Conservation (phyloP, 352 stramenopile species). For the Pythium brassicae region DNA sequence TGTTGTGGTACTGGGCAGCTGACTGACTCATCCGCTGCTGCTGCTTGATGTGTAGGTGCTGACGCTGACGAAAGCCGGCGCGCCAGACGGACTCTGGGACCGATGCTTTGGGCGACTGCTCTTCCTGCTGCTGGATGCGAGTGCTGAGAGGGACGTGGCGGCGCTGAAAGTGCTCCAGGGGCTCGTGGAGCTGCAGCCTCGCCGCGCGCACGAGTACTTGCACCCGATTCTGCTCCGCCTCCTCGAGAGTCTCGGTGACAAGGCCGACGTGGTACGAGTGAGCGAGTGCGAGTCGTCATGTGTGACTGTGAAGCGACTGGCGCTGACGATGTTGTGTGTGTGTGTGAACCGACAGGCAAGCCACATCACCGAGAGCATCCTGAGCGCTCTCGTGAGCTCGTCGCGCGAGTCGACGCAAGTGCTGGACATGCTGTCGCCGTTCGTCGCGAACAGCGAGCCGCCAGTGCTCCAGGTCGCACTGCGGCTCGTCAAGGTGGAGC, state of each 20-base stretch:
- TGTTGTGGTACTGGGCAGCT: not conserved
- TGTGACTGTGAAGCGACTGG: not conserved
- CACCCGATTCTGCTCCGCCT: conserved; percentile 57
- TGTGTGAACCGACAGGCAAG: conserved; percentile 20
- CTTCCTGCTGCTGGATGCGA: conserved; percentile 37
- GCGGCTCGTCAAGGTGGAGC: conserved; percentile 36
- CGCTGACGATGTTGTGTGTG: not conserved
- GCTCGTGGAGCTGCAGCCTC: conserved; percentile 35
- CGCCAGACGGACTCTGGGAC: conserved; percentile 30
- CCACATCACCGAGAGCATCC: conserved; percentile 50
- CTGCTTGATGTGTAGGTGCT: conserved; percentile 22
- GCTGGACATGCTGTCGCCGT: conserved; percentile 34
- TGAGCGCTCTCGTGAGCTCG: conserved; percentile 30
- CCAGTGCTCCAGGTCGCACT: conserved; percentile 49
- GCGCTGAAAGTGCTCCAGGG: conserved; percentile 51
- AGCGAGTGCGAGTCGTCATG: too few relatives aligned
- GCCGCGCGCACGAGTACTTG: conserved; percentile 44
- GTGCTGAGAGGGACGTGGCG: conserved; percentile 37
- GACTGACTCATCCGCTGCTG: not conserved
- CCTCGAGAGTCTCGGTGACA: conserved; percentile 35
- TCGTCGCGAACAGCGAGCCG: conserved; percentile 30
- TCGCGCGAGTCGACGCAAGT: conserved; percentile 27
- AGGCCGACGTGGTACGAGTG: conserved; percentile 34
- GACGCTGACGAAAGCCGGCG: conserved; percentile 19
- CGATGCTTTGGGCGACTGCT: conserved; percentile 37